phyloP scores from a whole-genome alignment of 2,329 filamentous ascomycete species.

The Ceratocystis colombiana region DNA sequence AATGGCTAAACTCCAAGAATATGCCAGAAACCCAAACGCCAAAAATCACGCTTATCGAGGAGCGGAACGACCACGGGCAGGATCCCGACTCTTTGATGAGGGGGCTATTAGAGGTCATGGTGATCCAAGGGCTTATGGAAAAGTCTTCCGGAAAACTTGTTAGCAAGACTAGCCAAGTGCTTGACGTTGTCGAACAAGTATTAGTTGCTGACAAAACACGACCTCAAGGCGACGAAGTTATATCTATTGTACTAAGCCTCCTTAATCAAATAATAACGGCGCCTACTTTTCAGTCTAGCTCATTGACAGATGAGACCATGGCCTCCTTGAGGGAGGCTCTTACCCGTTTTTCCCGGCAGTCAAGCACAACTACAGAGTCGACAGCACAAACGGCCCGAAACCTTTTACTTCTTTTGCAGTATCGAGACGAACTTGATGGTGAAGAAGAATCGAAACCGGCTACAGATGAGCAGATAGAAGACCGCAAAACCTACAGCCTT shows the following conservation, averaged over 20 bases:
- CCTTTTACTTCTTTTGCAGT: slow-evolving; percentile 45
- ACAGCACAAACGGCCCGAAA: slow-evolving; percentile 42
- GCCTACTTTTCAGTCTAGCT: slow-evolving; percentile 44
- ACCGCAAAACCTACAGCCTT: slow-evolving; percentile 51
- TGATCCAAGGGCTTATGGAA: slow-evolving; percentile 57
- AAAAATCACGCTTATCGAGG: slow-evolving; percentile 30
- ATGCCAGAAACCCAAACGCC: slow-evolving; percentile 24
- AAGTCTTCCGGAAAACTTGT: slow-evolving; percentile 54
- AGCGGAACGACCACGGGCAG: slow-evolving; percentile 28
- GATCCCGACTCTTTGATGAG: slow-evolving; percentile 35
- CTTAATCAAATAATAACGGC: slow-evolving; percentile 51
- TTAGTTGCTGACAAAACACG: slow-evolving; percentile 40
- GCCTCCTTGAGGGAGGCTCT: slow-evolving; percentile 42
- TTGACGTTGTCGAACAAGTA: slow-evolving; percentile 54
- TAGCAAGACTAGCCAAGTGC: slow-evolving; percentile 51
- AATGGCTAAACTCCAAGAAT: slow-evolving; percentile 42
- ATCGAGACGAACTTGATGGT: slow-evolving; percentile 45
- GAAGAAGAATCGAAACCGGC: slow-evolving; percentile 35
- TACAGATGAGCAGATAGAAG: slow-evolving; percentile 45
- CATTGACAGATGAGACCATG: slow-evolving; percentile 37
- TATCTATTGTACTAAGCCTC: slow-evolving; percentile 48
- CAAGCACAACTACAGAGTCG: slow-evolving; percentile 16
- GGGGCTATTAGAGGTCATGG: slow-evolving; percentile 47
- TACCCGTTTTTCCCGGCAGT: slow-evolving; percentile 33
- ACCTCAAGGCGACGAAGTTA: slow-evolving; percentile 39